Evolutionary conservation across 805 yeast genomes (phyloP), one percentile per base, ranked within the genome.

Genomic region (Starmerella stellata): DNA sequence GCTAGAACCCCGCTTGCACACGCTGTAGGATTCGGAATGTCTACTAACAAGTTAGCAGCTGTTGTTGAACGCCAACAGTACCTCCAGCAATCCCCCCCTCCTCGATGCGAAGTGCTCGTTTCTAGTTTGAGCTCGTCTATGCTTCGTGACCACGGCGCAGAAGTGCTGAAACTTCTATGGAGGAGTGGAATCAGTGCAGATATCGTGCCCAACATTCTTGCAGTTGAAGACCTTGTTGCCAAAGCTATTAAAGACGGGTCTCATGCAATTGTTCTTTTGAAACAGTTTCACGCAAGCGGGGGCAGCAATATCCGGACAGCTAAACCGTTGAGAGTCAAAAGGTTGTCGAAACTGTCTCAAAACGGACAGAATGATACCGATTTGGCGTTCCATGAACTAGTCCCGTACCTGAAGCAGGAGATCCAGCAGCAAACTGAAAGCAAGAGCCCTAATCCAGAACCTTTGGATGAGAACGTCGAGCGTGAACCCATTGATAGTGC

Each of bases 11-110:
- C 55, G 7, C 44, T 51, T 44, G 68, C 36, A 64, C 69, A 66
- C 38, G 93, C 83, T 1, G 95, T 85, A 32, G 96, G 98, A 0
- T 77, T 90, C 52, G 76, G 81, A 44, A 57, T 90, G 40, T 80
- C 90, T 0, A 73, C 81, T 67, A 82, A 76, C 48, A 68, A 69
- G 32, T 68, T 72, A 45, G 63, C 63, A 21, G 58, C 69, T 4
- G 70, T 73, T 50, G 50, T n/a, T 53, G 52, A 56, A 45, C 30
- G 35, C 25, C 27, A 37, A 3, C 11, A 21, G 15, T 34, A 21
- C n/a, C 21, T 27, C 24, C 32, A 18, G 5, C 30, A 29, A 14
- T 3, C 30, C 15, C 34, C 29, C 20, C 43, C 72, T 4, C 63
- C 66, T 25, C 65, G 93, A 47, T 83, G 94, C 56, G 87, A 82